Base-by-base conservation (phyloP, 2,329 filamentous ascomycete species). In the Alternaria triticimaculans region DNA sequence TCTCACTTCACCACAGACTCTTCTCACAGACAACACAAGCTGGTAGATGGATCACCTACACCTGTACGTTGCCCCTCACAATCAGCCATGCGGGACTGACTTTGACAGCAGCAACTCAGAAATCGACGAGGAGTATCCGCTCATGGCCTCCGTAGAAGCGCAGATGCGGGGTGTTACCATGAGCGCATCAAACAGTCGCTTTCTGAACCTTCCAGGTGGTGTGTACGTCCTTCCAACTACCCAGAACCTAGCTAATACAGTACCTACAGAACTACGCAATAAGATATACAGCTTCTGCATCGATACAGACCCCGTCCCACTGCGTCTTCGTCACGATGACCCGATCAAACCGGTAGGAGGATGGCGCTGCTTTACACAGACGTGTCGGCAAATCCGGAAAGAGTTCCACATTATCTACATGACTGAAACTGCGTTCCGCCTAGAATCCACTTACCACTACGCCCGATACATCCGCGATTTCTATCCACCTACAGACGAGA, bases 351-450 rank as follows among this genome's bases (percentile, higher is more conserved):
- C 43, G 23, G 54, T 46, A 15, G 54, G 54, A 15, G 28, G 30
- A 20, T 48, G 18, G 23, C 25, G 54, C 18, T 44, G 41, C 41
- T 33, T 57, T 23, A 23, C 43, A 43, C 41, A 57, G 26, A 57
- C 54, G 30, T 70, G 62, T 46, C 60, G 54, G 14, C 64, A 65
- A 37, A 64, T 72, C 23, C 68, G 70, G 21, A 12, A 45, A 12
- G 68, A 72, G 46, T 71, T 65, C 55, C 65, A 56, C 2, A 56
- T 62, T 1, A 30, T 54, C 6, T 71, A 65, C 59, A 48, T 63
- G 20, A 14, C 41, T 3, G 25, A 57, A 11, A 57, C 54, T 2
- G 30, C 9, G 1, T 12, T 46, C 8, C 41, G 28, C 8, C 54
- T 57, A 48, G 23, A n/a, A 48, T 45, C 44, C 41, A 46, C 18